phyloP scores from a whole-genome alignment of 2,329 filamentous ascomycete genomes.

The Penicillium sp. region DNA sequence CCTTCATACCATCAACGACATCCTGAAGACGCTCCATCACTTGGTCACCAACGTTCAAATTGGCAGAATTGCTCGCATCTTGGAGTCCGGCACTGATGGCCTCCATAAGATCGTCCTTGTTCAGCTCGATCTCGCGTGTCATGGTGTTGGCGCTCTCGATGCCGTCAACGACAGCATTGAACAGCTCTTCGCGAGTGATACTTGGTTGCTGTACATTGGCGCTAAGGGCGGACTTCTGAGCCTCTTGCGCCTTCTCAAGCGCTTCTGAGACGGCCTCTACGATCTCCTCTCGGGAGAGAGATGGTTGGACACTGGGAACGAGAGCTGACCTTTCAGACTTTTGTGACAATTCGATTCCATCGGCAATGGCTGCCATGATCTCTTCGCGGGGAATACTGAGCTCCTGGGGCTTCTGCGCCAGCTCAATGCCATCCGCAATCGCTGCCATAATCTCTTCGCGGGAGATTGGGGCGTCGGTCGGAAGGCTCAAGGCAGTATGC shows the following conservation, averaged over 20 bases:
- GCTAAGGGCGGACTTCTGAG: conserved; percentile 38
- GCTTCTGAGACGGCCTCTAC: conserved; percentile 26
- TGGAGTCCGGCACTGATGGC: conserved; percentile 60
- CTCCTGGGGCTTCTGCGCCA: conserved; percentile 35
- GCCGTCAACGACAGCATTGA: conserved; percentile 61
- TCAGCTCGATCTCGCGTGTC: conserved; percentile 61
- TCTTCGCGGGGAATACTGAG: conserved; percentile 30
- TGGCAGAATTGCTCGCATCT: conserved; percentile 53
- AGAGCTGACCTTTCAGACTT: not conserved
- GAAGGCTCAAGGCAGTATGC: conserved; percentile 31
- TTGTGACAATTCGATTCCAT: conserved; percentile 49
- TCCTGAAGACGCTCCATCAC: conserved; percentile 62
- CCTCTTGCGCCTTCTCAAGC: conserved; percentile 21
- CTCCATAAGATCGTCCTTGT: conserved; percentile 58
- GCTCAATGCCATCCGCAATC: conserved; percentile 26
- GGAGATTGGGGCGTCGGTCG: conserved; percentile 45
- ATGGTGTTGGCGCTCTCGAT: conserved; percentile 51
- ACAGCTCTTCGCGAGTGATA: conserved; percentile 56
- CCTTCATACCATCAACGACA: conserved; percentile 62
- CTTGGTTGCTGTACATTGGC: conserved; percentile 40
- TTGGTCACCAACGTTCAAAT: conserved; percentile 56
- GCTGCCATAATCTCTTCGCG: conserved; percentile 42
- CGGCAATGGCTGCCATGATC: conserved; percentile 58
- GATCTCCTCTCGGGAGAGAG: conserved; percentile 54
- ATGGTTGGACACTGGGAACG: conserved; percentile 29